phyloP scores from a whole-genome alignment of 2,329 filamentous ascomycete species.

The Fusarium tricinctum region DNA sequence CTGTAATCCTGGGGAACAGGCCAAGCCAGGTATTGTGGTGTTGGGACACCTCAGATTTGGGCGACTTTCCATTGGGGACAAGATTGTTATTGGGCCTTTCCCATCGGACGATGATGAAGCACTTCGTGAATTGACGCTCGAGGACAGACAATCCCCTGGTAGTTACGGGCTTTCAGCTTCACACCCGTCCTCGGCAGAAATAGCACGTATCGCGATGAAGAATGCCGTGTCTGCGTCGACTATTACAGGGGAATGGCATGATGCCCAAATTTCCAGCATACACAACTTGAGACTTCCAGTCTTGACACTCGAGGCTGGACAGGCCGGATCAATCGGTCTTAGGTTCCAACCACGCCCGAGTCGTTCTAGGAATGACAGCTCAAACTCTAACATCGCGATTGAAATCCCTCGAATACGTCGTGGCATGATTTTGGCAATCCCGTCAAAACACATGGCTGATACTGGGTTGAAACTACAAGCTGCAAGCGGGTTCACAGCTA shows the following conservation, averaged over 20 bases:
- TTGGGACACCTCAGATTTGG: constrained; percentile 89
- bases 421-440: constrained; percentile 84
- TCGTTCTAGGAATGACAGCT: constrained; percentile 16
- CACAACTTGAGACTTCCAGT: constrained; percentile 90
- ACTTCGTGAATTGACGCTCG: constrained; percentile 55
- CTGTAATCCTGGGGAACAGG: constrained; percentile 25
- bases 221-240: constrained; percentile 66
- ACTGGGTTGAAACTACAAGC: constrained; percentile 72
- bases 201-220: constrained; percentile 66
- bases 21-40: constrained; percentile 76
- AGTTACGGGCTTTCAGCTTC: constrained; percentile 66
- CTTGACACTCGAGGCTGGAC: constrained; percentile 78
- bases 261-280: constrained; percentile 85
- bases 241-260: constrained; percentile 80
- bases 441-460: constrained; percentile 69
- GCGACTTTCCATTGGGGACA: constrained; percentile 81
- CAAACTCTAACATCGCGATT: constrained; percentile 1
- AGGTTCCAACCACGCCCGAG: constrained; percentile 63
- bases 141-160: constrained; percentile 63
- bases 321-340: constrained; percentile 91
- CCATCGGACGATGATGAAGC: constrained; percentile 68
- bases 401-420: constrained; percentile 70
- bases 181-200: constrained; percentile 67
- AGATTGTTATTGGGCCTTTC: constrained; percentile 84
- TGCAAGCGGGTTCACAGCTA: constrained; percentile 77